These are phyloP conservation scores for Tubosaeta sp. DNA, from an alignment of 768 basidiomycete genomes.

Conservation along the genomic window DNA sequence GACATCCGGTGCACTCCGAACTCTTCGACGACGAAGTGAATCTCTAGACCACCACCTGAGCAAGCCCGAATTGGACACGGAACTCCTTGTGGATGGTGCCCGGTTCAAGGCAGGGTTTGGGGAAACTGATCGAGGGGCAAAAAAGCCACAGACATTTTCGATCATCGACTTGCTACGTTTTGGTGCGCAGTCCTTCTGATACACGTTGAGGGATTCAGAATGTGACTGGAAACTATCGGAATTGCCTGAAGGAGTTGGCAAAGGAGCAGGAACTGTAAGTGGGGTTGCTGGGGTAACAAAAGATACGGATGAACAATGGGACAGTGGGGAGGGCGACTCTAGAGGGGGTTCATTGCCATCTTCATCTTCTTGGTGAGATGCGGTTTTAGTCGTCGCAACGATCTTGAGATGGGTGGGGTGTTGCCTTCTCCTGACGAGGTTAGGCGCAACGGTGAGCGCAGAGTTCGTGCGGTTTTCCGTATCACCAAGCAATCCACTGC, in stretches of 20 bases:
- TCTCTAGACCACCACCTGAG: conserved; percentile 49
- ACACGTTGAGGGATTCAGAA: conserved; percentile 26
- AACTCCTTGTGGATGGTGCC: conserved; percentile 24
- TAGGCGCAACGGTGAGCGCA: conserved; percentile 5
- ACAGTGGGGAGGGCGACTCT: conserved; percentile 37
- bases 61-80: conserved; percentile 29
- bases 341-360: conserved; percentile 14
- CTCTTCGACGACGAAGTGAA: conserved; percentile 47
- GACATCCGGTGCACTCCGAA: conserved; percentile 49
- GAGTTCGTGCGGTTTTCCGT: conserved; percentile 8
- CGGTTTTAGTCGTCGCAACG: conserved; percentile 16
- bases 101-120: conserved; percentile 32
- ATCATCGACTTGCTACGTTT: conserved; percentile 53
- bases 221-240: conserved; percentile 17
- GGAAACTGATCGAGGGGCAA: conserved; percentile 45
- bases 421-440: conserved; percentile 14
- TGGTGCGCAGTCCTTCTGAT: conserved; percentile 27
- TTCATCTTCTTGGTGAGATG: conserved; percentile 25
- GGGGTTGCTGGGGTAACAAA: conserved; percentile 24
- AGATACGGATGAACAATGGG: conserved; percentile 36
- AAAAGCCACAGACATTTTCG: conserved; percentile 59
- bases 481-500: conserved; percentile 13
- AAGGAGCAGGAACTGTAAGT: conserved; percentile 12
- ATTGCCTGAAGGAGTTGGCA: conserved; percentile 11
- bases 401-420: conserved; percentile 30